Base-by-base conservation (phyloP, 164 flowering plant genomes). In the Magnolia changhungtana region DNA sequence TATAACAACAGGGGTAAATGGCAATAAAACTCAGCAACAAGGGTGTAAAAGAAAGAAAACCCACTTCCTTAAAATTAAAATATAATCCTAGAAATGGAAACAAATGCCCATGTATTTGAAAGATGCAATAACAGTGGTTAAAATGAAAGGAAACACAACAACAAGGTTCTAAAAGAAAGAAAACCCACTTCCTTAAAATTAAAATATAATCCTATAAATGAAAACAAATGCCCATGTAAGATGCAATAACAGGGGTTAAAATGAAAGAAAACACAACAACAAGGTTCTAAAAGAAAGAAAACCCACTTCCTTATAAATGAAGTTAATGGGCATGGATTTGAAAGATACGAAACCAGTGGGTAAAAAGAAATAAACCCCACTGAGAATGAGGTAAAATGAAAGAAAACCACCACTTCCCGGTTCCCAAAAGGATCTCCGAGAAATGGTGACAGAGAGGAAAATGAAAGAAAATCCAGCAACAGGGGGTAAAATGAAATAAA, bases 41-140 rank as follows among this genome's bases (percentile, higher is more conserved):
- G 20, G 71, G 16, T 10, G 29, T 29, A 67, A 27, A 31, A 27
- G n/a, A 27, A 29, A 67, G 49, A 67, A 67, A 11, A 13, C 18
- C 6, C 50, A 31, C 71, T 67, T 27, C 50, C 50, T 31, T 5
- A 31, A 7, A 55, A 55, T 55, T 16, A 55, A 55, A 55, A 55
- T 16, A 67, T 14, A 67, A 24, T 20, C 8, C 61, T 23, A 65
- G 18, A 49, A 49, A 11, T 21, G 45, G 76, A 64, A 9, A 74
- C 64, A 9, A 64, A 23, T 49, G 49, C 9, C 72, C 24, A 70
- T 68, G 71, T 19, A 68, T 68, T 68, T 20, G 27, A 65, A 65
- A 23, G 24, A 3, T 8, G 9, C 31, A 65, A 29, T 65, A 24
- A 31, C 49, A 27, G 50, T 10, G 24, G 68, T 11, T 19, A 10